Evolutionary conservation across 2,329 filamentous ascomycete species (phyloP).

Genomic region (Dactylellina parvicollis): DNA sequence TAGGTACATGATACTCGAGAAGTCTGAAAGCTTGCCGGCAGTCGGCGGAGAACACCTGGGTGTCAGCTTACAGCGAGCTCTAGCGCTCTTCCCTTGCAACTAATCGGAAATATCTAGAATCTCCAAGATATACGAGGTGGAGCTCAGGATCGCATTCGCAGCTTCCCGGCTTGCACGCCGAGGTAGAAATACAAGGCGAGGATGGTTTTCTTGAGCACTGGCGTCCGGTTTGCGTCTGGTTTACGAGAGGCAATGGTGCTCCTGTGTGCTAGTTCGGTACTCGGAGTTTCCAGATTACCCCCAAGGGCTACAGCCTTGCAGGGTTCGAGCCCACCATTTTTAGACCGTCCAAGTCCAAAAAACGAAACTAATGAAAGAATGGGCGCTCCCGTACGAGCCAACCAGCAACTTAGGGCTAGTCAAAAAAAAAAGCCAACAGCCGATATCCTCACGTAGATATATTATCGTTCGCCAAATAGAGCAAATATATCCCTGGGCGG

Average conservation of each 20-base stretch:
- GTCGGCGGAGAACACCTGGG: slow-evolving; percentile 26
- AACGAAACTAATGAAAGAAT: slow-evolving; percentile 13
- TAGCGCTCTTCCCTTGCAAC: slow-evolving; percentile 20
- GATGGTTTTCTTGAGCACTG: neutral
- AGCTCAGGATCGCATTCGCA: slow-evolving; percentile 36
- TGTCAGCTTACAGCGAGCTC: slow-evolving; percentile 53
- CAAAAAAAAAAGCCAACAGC: slow-evolving; percentile 1
- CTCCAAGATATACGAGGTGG: slow-evolving; percentile 18
- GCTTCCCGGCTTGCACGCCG: neutral
- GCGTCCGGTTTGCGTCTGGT: neutral
- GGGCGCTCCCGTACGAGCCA: slow-evolving; percentile 12
- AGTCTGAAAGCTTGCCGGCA: slow-evolving; percentile 28
- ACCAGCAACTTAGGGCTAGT: slow-evolving; percentile 1
- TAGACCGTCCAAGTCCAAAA: slow-evolving; percentile 6
- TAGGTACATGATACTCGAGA: too few relatives aligned
- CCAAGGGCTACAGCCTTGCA: slow-evolving; percentile 33
- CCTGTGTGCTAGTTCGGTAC: slow-evolving; percentile 19
- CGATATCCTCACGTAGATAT: slow-evolving; percentile 5
- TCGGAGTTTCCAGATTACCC: slow-evolving; percentile 14
- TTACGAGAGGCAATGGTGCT: too few relatives aligned
- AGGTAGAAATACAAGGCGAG: slow-evolving; percentile 36
- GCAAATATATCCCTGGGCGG: slow-evolving; percentile 38
- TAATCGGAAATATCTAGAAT: slow-evolving; percentile 44
- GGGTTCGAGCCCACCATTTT: slow-evolving; percentile 29
- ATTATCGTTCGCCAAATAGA: slow-evolving; percentile 30